Conservation (phyloP, 768 basidiomycete species). For the Lactifluus pinguis region DNA sequence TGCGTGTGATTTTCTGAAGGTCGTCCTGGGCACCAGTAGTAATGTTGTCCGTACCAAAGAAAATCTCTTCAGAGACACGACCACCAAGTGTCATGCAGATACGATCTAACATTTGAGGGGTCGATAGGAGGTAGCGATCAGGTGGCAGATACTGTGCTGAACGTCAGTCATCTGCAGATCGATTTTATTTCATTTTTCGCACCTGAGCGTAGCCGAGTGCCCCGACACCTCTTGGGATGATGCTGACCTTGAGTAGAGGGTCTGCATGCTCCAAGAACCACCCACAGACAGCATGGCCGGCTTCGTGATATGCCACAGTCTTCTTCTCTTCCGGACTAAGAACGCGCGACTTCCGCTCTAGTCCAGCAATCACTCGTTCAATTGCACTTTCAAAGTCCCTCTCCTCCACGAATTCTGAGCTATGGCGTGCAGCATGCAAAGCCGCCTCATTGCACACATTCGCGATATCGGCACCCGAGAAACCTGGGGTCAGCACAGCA, state of each 20-base stretch:
- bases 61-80: slow-evolving; percentile 96
- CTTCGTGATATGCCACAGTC: slow-evolving; percentile 98
- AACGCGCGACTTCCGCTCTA: slow-evolving; percentile 93
- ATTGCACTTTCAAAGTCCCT: slow-evolving; percentile 94
- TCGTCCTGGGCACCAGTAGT: slow-evolving; percentile 99
- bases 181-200: slow-evolving; percentile 1
- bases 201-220: slow-evolving; percentile 96
- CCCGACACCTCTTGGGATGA: slow-evolving; percentile 93
- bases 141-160: slow-evolving; percentile 75
- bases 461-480: slow-evolving; percentile 97
- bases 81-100: slow-evolving; percentile 99
- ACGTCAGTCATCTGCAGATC: not conserved
- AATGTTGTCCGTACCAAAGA: slow-evolving; percentile 86
- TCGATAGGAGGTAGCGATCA: slow-evolving; percentile 91
- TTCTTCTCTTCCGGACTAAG: slow-evolving; percentile 95
- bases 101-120: slow-evolving; percentile 87
- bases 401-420: slow-evolving; percentile 69
- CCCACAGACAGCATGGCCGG: slow-evolving; percentile 95
- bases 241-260: slow-evolving; percentile 93
- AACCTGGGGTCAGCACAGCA: slow-evolving; percentile 92
- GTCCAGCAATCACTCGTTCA: slow-evolving; percentile 93
- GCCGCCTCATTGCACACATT: slow-evolving; percentile 99
- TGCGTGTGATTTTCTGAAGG: slow-evolving; percentile 92
- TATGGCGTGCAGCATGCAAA: slow-evolving; percentile 82
- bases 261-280: slow-evolving; percentile 99